Evolutionary conservation across 2,329 filamentous ascomycete genomes (phyloP), one percentile per base, ranked within the genome.

Genomic region (Fusarium floridanum): DNA sequence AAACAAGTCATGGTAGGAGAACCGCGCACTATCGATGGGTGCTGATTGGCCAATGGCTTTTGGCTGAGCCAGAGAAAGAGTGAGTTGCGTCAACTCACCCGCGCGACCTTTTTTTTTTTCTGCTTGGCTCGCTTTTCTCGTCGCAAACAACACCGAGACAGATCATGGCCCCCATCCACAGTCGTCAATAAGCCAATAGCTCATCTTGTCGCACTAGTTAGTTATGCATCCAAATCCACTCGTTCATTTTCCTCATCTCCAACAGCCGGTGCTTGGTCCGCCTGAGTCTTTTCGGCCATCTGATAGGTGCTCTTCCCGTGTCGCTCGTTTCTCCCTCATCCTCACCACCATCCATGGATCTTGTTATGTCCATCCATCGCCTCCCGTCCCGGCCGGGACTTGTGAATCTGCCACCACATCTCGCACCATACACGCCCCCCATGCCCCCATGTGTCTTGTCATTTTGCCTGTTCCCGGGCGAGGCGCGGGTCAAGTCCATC

Each of bases 21-120:
- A 39, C 68, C 24, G 24, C 63, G 61, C 73, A 67, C 72, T 82
- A 82, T 82, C 80, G 73, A 72, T 59, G 67, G 57, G 43, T 62
- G 71, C 61, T 81, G 78, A 81, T 81, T 82, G 80, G 80, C 34
- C 80, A 81, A 82, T 81, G 76, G 76, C 67, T 68, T 64, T 59
- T 43, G 48, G 64, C 61, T 69, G 62, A 76, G 68, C 34, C 67
- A 72, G 71, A 75, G 61, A 72, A 76, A 68, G 73, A 73, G 74
- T 70, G 72, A 76, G 75, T 77, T 78, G 75, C 71, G 70, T 72
- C 77, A 72, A 76, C 69, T 73, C 48, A 7, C 24, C 24, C 45
- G 22, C 24, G 22, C 45, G 36, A 43, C 55, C 59, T 56, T 56
- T 53, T 63, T 62, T 64, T 50, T 32, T 53, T 53, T 27, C 48